Evolutionary conservation across 805 yeast species (phyloP), one percentile per base, ranked within the genome.

Genomic region (Saccharomycopsis olivae): DNA sequence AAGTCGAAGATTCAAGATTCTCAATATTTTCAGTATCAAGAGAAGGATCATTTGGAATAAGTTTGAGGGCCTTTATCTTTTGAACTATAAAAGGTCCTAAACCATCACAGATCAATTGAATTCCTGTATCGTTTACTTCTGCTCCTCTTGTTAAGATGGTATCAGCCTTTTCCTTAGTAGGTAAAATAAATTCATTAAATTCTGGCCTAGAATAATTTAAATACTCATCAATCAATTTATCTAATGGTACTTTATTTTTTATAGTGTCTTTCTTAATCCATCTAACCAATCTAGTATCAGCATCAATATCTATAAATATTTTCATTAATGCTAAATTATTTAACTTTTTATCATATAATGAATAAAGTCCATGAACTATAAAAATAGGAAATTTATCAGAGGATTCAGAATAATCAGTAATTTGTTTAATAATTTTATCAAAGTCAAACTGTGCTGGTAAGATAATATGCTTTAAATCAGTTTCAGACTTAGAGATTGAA

Each of bases 241-340:
- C 54, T 5, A 64, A 48, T 16, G 50, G 50, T 1, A 51, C 47
- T 5, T 50, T 52, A 4, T 46, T 46, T 8, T 44, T 49, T 3
- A 58, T 2, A 17, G 34, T 23, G 28, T 43, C 27, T 47, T 55
- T 10, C 48, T 40, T 9, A 35, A 84, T 78, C 81, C 92, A 75
- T 48, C 94, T 70, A n/a, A 85, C 77, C 30, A 88, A 61, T 40
- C 96, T 61, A 4, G 81, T 75, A 56, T 88, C 97, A 1, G 89
- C 75, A 57, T 88, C 96, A 46, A 86, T 71, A 49, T 84, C 92
- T 13, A 88, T 66, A 50, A 79, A 88, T 2, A 88, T 73, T 52
- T 75, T 79, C 48, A 87, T 63, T 1, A 73, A 65, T 0, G 88
- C 77, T 52, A 69, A 46, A 9, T 62, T 61, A 27, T 82, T 59